phyloP scores from a whole-genome alignment of 495 filamentous ascomycete genomes.

The Copromyces sp. region DNA sequence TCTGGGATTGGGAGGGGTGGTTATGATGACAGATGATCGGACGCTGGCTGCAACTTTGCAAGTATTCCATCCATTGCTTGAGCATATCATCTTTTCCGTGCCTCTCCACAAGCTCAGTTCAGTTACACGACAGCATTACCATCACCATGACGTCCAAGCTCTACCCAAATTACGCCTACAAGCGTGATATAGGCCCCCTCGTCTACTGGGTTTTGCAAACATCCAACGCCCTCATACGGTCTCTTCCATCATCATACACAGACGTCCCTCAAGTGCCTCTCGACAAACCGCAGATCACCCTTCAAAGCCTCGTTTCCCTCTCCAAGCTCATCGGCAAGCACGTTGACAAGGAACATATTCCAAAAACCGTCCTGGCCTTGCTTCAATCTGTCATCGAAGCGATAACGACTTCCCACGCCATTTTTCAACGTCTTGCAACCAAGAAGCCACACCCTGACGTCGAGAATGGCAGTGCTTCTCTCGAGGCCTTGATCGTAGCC shows the following conservation, averaged over 20 bases:
- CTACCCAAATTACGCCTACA: conserved; percentile 28
- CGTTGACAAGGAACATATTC: conserved; percentile 9
- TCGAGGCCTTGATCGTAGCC: conserved; percentile 32
- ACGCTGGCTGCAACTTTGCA: background rate
- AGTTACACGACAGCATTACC: background rate
- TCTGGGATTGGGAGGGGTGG: background rate
- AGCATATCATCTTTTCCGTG: background rate
- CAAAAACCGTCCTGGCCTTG: conserved; percentile 16
- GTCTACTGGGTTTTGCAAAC: conserved; percentile 33
- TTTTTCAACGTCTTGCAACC: conserved; percentile 22
- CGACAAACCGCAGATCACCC: conserved; percentile 11
- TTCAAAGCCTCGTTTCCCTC: conserved; percentile 21
- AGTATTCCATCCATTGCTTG: background rate
- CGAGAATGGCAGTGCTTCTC: conserved; percentile 27
- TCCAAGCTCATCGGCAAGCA: conserved; percentile 27
- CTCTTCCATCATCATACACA: background rate
- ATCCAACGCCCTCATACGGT: conserved; percentile 23
- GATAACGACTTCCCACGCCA: conserved; percentile 8
- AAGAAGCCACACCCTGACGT: conserved; percentile 26
- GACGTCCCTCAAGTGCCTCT: background rate
- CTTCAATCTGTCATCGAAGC: conserved; percentile 25
- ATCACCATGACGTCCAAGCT: background rate
- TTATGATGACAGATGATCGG: background rate
- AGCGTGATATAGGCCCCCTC: conserved; percentile 27
- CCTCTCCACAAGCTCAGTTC: background rate